Evolutionary conservation across 257 asterid species (phyloP).

Genomic region (Cynanchum wilfordii): DNA sequence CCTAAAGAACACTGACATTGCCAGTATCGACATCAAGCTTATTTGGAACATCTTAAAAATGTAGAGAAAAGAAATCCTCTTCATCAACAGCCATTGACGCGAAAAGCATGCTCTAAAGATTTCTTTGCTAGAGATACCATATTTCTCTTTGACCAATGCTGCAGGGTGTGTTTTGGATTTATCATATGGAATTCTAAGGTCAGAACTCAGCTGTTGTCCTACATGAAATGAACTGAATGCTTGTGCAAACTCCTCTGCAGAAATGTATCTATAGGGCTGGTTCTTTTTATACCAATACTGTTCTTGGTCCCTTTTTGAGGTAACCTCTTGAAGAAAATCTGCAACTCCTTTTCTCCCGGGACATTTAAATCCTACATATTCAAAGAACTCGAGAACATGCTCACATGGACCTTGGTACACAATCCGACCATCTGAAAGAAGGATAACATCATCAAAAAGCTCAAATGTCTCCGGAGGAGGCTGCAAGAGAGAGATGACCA

Average conservation of each 20-base stretch:
- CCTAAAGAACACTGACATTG: slow-evolving; percentile 61
- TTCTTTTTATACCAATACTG: slow-evolving; percentile 63
- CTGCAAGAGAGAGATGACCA: slow-evolving; percentile 74
- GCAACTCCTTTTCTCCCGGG: slow-evolving; percentile 83
- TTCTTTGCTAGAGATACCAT: slow-evolving; percentile 65
- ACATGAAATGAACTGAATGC: slow-evolving; percentile 49
- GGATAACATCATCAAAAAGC: slow-evolving; percentile 69
- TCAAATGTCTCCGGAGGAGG: slow-evolving; percentile 74
- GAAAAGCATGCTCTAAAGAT: slow-evolving; percentile 60
- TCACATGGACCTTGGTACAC: slow-evolving; percentile 85
- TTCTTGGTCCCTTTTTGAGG: slow-evolving; percentile 74
- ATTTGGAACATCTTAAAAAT: slow-evolving; percentile 68
- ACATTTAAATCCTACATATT: slow-evolving; percentile 61
- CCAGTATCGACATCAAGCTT: slow-evolving; percentile 53
- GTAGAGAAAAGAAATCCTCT: slow-evolving; percentile 49
- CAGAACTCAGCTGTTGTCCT: slow-evolving; percentile 42
- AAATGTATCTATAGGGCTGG: slow-evolving; percentile 47
- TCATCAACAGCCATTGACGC: slow-evolving; percentile 74
- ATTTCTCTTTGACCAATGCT: slow-evolving; percentile 64
- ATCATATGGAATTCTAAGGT: slow-evolving; percentile 59
- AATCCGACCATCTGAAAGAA: slow-evolving; percentile 66
- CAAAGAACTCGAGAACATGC: slow-evolving; percentile 53
- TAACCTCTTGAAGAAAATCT: slow-evolving; percentile 82
- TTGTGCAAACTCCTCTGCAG: slow-evolving; percentile 47
- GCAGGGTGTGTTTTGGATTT: slow-evolving; percentile 59